Conservation (phyloP, 352 stramenopile species). For the Phytophthora multivora region DNA sequence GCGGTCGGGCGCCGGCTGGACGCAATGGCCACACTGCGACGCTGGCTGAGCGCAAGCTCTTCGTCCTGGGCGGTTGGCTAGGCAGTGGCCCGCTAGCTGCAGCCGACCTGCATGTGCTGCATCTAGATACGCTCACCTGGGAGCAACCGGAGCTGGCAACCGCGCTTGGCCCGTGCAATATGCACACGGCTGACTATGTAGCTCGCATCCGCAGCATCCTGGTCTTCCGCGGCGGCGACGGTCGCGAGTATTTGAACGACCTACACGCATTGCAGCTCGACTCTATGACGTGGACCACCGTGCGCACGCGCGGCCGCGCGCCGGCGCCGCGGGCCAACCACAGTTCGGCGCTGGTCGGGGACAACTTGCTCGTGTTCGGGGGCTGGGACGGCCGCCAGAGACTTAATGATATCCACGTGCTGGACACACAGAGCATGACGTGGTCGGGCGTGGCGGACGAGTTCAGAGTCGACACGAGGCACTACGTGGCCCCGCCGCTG, state of each 20-base stretch:
- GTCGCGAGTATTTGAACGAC: conserved; percentile 96
- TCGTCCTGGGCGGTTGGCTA: conserved; percentile 95
- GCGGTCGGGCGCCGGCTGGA: conserved; percentile 69
- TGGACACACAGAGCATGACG: conserved; percentile 90
- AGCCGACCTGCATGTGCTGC: conserved; percentile 92
- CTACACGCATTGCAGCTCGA: conserved; percentile 93
- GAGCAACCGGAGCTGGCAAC: conserved; percentile 48
- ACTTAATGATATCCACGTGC: conserved; percentile 96
- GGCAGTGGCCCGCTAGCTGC: conserved; percentile 92
- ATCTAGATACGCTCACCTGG: conserved; percentile 80
- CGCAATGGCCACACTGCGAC: conserved; percentile 96
- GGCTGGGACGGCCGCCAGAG: conserved; percentile 93
- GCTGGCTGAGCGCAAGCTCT: conserved; percentile 88
- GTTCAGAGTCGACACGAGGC: conserved; percentile 25
- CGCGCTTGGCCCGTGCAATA: conserved; percentile 93
- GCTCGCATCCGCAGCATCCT: conserved; percentile 82
- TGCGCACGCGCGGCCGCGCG: conserved; percentile 74
- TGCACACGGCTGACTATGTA: conserved; percentile 97
- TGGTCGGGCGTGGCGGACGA: conserved; percentile 81
- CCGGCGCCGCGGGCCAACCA: conserved; percentile 94
- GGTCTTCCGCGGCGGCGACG: conserved; percentile 95
- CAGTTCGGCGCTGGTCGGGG: conserved; percentile 89
- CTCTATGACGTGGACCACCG: conserved; percentile 84
- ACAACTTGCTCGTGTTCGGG: conserved; percentile 93
- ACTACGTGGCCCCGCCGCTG: conserved; percentile 76